phyloP scores from a whole-genome alignment of 768 basidiomycete species.

The Podaxis sp. region DNA sequence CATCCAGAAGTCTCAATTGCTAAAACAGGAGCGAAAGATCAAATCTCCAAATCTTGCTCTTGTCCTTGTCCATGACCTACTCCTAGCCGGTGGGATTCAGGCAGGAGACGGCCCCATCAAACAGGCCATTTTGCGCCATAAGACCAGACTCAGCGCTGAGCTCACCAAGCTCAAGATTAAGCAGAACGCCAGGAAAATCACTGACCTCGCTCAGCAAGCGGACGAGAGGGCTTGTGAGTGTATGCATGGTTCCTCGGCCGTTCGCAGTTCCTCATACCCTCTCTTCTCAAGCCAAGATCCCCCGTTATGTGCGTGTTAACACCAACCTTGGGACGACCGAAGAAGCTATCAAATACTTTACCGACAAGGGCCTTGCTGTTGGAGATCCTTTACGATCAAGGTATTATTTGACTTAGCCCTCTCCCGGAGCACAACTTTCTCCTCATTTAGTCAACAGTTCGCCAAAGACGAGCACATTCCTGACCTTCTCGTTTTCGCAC shows the following conservation, averaged over 20 bases:
- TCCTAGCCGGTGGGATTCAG: slow-evolving; percentile 83
- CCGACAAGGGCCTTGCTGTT: slow-evolving; percentile 49
- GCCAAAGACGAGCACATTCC: slow-evolving; percentile 75
- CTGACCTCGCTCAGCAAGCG: slow-evolving; percentile 56
- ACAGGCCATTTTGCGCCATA: slow-evolving; percentile 82
- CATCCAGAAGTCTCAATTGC: slow-evolving; percentile 60
- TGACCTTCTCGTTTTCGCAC: slow-evolving; percentile 75
- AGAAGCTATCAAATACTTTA: slow-evolving; percentile 57
- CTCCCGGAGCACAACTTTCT: not conserved
- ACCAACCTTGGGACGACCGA: slow-evolving; percentile 61
- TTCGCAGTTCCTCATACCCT: slow-evolving; percentile 9
- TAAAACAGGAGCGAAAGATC: slow-evolving; percentile 75
- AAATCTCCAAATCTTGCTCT: slow-evolving; percentile 73
- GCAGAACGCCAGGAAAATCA: slow-evolving; percentile 59
- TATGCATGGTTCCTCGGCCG: slow-evolving; percentile 6
- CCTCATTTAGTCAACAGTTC: slow-evolving; percentile 51
- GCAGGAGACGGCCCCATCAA: slow-evolving; percentile 89
- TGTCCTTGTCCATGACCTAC: slow-evolving; percentile 86
- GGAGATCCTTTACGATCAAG: slow-evolving; percentile 49
- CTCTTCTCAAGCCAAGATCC: slow-evolving; percentile 52
- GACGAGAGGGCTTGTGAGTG: slow-evolving; percentile 60
- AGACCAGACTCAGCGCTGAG: slow-evolving; percentile 84
- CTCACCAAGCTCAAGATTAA: slow-evolving; percentile 81
- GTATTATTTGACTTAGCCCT: slow-evolving; percentile 28
- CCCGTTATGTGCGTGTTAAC: slow-evolving; percentile 85